Evolutionary conservation across 2,329 filamentous ascomycete genomes (phyloP).

Genomic region (Penicillium freii): DNA sequence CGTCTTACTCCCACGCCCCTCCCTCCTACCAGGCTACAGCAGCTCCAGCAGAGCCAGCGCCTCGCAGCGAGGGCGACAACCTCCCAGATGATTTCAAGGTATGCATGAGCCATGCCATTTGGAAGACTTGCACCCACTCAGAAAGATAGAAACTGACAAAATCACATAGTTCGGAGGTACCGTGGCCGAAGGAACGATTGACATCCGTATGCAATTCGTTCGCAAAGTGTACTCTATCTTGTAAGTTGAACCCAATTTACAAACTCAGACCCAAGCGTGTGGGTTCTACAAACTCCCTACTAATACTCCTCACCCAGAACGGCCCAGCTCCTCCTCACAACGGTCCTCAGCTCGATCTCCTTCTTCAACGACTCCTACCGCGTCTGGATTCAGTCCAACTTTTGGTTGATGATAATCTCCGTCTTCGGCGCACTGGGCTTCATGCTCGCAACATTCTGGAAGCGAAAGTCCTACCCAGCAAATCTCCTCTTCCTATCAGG

Average conservation of each 20-base stretch:
- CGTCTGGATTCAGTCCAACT: conserved; percentile 79
- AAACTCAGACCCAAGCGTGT: background rate
- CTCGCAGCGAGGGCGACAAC: conserved; percentile 82
- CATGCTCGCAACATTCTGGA: conserved; percentile 89
- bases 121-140: background rate
- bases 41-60: conserved; percentile 53
- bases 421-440: conserved; percentile 80
- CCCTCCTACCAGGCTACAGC: conserved; percentile 72
- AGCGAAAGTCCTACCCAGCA: conserved; percentile 89
- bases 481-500: conserved; percentile 89
- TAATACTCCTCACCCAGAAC: conserved; percentile 52
- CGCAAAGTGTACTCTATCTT: conserved; percentile 98
- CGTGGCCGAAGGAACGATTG: conserved; percentile 88
- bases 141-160: conserved; percentile 12
- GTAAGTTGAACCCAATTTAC: conserved; percentile 41
- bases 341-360: conserved; percentile 73
- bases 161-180: conserved; percentile 75
- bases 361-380: conserved; percentile 82
- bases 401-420: conserved; percentile 82
- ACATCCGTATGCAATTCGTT: conserved; percentile 95
- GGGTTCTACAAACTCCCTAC: background rate
- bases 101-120: conserved; percentile 8
- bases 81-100: conserved; percentile 97
- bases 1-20: conserved; percentile 70
- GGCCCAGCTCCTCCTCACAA: conserved; percentile 85